Percentiles rank a stretch among this genome's conserved stretches.
These are phyloP conservation scores for Aspergillus bridgeri DNA, from an alignment of 495 filamentous ascomycete genomes.

Conservation along the genomic window DNA sequence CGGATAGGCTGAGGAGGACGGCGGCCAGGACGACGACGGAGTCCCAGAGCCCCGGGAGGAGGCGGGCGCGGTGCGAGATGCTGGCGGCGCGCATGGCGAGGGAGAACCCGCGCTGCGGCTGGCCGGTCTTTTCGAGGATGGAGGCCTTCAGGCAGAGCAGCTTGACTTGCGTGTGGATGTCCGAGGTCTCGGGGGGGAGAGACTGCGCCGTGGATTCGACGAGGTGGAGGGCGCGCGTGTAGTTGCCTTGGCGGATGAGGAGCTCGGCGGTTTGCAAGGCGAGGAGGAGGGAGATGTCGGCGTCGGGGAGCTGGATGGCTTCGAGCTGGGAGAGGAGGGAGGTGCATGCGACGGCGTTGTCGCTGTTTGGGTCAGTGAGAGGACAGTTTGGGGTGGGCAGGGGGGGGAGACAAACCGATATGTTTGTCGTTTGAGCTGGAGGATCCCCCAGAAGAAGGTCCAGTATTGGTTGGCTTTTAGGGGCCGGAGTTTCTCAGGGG, in stretches of 20 bases:
- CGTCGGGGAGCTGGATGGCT: conserved; percentile 54
- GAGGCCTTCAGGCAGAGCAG: conserved; percentile 74
- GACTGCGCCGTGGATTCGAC: conserved; percentile 64
- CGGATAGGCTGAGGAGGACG: conserved; percentile 66
- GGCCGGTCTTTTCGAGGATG: conserved; percentile 65
- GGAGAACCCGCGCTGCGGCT: conserved; percentile 78
- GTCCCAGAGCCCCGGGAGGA: conserved; percentile 74
- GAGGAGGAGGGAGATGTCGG: conserved; percentile 69
- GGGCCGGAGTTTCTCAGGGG: conserved; percentile 63
- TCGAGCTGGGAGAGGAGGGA: conserved; percentile 59
- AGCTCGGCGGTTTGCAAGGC: conserved; percentile 69
- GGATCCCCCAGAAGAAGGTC: conserved; percentile 66
- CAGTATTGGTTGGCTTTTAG: conserved; percentile 79
- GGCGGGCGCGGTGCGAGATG: conserved; percentile 66
- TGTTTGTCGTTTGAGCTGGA: conserved; percentile 68
- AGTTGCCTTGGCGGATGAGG: conserved; percentile 60
- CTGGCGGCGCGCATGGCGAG: conserved; percentile 75
- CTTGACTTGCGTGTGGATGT: conserved; percentile 70
- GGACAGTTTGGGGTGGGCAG: conserved; percentile 3
- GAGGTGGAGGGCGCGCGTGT: conserved; percentile 58
- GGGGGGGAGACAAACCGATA: conserved; percentile 46
- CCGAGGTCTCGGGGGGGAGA: conserved; percentile 66
- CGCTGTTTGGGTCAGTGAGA: conserved; percentile 35
- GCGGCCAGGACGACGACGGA: conserved; percentile 65
- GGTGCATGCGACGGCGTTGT: conserved; percentile 65